Evolutionary conservation across 768 basidiomycete genomes (phyloP).

Genomic region (Phallus indusiatus): DNA sequence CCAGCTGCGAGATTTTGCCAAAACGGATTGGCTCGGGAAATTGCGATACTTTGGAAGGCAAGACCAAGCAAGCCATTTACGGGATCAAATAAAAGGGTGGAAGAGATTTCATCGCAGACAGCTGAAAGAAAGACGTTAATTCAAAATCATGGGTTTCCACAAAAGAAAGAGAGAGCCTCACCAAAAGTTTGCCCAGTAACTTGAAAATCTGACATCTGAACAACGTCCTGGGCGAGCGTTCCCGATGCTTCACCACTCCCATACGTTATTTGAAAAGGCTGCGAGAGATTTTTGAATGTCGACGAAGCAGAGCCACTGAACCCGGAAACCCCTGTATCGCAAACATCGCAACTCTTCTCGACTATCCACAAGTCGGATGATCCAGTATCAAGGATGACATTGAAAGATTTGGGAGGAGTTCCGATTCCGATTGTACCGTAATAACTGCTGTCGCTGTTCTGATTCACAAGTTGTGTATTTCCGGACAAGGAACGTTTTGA

Average conservation of each 20-base stretch:
- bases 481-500: neutral
- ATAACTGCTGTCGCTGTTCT: slow-evolving; percentile 58
- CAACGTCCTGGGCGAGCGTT: slow-evolving; percentile 56
- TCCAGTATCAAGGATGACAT: slow-evolving; percentile 88
- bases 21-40: slow-evolving; percentile 64
- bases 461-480: slow-evolving; percentile 35
- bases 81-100: slow-evolving; percentile 51
- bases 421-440: slow-evolving; percentile 72
- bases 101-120: slow-evolving; percentile 47
- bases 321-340: slow-evolving; percentile 36
- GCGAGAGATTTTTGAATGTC: slow-evolving; percentile 45
- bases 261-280: slow-evolving; percentile 63
- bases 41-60: slow-evolving; percentile 64
- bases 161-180: too few relatives aligned
- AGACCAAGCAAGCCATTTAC: slow-evolving; percentile 87
- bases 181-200: slow-evolving; percentile 75
- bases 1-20: slow-evolving; percentile 69
- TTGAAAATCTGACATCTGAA: slow-evolving; percentile 85
- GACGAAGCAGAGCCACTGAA: slow-evolving; percentile 50
- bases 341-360: slow-evolving; percentile 34
- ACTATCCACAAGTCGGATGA: slow-evolving; percentile 90
- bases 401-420: slow-evolving; percentile 69
- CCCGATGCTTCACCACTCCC: slow-evolving; percentile 76
- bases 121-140: slow-evolving; percentile 23
- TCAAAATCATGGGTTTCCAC: too few relatives aligned